Evolutionary conservation across 2,329 filamentous ascomycete species (phyloP).

Genomic region (Sarocladium oryzae): DNA sequence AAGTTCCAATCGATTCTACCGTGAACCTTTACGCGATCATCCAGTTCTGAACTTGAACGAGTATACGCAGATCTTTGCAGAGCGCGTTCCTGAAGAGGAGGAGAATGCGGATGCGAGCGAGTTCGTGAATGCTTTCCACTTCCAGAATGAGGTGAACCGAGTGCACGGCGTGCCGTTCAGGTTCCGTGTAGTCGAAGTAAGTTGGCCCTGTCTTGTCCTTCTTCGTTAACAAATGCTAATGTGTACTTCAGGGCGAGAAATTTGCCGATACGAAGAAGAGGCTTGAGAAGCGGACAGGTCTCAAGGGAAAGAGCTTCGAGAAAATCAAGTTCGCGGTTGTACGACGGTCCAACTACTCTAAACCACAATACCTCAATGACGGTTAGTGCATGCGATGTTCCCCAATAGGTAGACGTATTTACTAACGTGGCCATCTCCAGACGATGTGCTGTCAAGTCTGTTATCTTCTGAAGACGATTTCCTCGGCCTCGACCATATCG

Average conservation of each 20-base stretch:
- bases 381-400: slow-evolving; percentile 52
- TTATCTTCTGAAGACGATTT: slow-evolving; percentile 50
- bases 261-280: slow-evolving; percentile 92
- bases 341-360: slow-evolving; percentile 63
- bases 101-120: slow-evolving; percentile 48
- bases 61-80: slow-evolving; percentile 74
- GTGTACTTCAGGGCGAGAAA: slow-evolving; percentile 56
- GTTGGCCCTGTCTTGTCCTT: slow-evolving; percentile 19
- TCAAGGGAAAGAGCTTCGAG: slow-evolving; percentile 97
- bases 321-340: slow-evolving; percentile 95
- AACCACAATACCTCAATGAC: slow-evolving; percentile 77
- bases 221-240: neutral
- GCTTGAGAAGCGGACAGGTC: slow-evolving; percentile 83
- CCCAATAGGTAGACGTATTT: no score
- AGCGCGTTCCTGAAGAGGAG: slow-evolving; percentile 71
- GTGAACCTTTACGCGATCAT: slow-evolving; percentile 64
- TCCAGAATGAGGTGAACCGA: slow-evolving; percentile 81
- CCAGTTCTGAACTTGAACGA: slow-evolving; percentile 80
- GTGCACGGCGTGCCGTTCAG: slow-evolving; percentile 86
- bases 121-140: slow-evolving; percentile 80
- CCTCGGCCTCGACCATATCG: slow-evolving; percentile 60
- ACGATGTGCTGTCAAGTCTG: slow-evolving; percentile 51
- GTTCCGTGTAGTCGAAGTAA: slow-evolving; percentile 75
- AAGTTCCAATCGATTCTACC: slow-evolving; percentile 76
- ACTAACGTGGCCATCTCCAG: slow-evolving; percentile 27